Base-by-base conservation (phyloP, 2,329 filamentous ascomycete species). In the Fonsecaea monophora region DNA sequence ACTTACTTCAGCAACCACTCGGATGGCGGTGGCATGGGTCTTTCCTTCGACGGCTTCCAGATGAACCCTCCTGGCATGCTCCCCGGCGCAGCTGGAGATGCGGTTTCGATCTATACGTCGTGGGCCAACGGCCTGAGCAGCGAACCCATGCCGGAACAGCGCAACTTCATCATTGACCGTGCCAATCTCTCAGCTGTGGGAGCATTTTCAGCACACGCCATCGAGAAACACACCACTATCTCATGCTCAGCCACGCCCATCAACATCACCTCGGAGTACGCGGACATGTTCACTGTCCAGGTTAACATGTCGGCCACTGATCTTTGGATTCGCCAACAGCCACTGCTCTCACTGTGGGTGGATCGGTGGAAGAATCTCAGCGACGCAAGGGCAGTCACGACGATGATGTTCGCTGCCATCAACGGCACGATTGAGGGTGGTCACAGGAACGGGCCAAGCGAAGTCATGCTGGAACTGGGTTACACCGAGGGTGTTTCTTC, bases 1-100 rank as follows among this genome's bases (percentile, higher is more conserved):
- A 54, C 34, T 34, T 54, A 54, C 53, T 35, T 15, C 34, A 54
- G 53, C 53, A 54, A 54, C 21, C 53, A 54, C 15, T 54, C 53
- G 21, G 34, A 18, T 34, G 53, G 53, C 15, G 53, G 53, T 12
- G 53, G 53, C 34, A 54, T 54, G 53, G 53, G 53, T 34, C 53
- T 54, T 25, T 8, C 53, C 25, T 54, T 54, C n/a, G 53, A 54
- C 12, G 34, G 34, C 4, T 54, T 34, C 34, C 53, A 54, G 53
- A 54, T 54, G 53, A 54, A 54, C 53, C 53, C 53, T 6, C 53
- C 53, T 2, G 53, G 53, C 4, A 34, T 54, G 30, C 25, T 54
- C 15, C 53, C 53, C 34, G 53, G 53, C 21, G 53, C 53, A 35
- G 53, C 25, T 15, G 53, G 53, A 34, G 53, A 54, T n/a, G 53